Evolutionary conservation across 805 yeast species (phyloP).

Genomic region (Grigorovia transvaalensis): DNA sequence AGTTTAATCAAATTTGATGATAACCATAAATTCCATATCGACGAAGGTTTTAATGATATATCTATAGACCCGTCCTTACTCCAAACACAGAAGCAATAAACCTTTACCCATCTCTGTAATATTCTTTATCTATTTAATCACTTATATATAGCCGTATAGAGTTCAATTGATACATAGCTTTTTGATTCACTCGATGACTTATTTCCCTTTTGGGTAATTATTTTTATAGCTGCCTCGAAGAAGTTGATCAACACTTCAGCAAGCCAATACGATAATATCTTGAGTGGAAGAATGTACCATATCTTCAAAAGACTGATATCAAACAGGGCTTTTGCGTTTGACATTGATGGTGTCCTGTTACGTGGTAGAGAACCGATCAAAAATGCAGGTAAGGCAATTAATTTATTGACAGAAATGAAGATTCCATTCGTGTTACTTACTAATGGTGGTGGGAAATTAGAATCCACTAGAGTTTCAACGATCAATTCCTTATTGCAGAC

Average conservation of each 20-base stretch:
- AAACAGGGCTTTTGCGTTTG: slow-evolving; percentile 26
- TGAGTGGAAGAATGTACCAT: not conserved
- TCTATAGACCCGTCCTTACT: slow-evolving; percentile 5
- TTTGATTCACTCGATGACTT: not conserved
- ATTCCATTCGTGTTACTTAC: slow-evolving; percentile 79
- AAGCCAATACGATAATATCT: too few species aligned
- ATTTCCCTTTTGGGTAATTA: not conserved
- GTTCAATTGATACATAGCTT: too few species aligned
- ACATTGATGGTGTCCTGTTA: slow-evolving; percentile 79
- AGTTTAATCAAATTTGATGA: slow-evolving; percentile 14
- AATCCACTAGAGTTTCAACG: slow-evolving; percentile 45
- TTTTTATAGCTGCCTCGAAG: not conserved
- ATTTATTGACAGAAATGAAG: slow-evolving; percentile 38
- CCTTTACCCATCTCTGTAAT: not conserved
- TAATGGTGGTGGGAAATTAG: slow-evolving; percentile 82
- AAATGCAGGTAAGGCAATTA: slow-evolving; percentile 51
- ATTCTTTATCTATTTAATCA: not conserved
- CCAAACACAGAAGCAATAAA: not conserved
- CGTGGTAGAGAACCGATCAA: slow-evolving; percentile 63
- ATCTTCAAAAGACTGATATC: not conserved
- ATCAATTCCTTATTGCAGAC: slow-evolving; percentile 37
- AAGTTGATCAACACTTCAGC: too few species aligned
- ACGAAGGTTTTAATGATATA: slow-evolving; percentile 29
- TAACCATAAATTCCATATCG: slow-evolving; percentile 18
- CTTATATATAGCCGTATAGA: not conserved